phyloP scores from a whole-genome alignment of 1,284 basidiomycete genomes.

The Exobasidium rhododendri region DNA sequence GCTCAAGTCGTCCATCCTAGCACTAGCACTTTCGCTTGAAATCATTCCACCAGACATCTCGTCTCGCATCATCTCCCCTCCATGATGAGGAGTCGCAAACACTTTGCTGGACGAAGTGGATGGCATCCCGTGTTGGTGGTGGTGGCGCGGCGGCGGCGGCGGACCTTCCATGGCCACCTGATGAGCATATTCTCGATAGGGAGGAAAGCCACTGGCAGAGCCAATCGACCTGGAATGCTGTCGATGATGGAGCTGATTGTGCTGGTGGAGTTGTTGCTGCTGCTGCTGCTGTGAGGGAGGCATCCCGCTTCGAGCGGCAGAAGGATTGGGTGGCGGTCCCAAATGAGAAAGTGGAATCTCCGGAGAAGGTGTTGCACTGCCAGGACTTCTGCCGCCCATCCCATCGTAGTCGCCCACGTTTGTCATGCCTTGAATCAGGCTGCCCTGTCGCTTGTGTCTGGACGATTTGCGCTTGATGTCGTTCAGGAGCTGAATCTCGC shows the following conservation, averaged over 20 bases:
- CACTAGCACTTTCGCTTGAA: slow-evolving; percentile 7
- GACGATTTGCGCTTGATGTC: slow-evolving; percentile 49
- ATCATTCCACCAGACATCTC: background rate
- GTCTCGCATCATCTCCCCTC: background rate
- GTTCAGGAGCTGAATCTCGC: slow-evolving; percentile 38
- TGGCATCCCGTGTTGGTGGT: background rate
- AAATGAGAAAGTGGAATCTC: slow-evolving; percentile 29
- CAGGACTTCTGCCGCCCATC: slow-evolving; percentile 18
- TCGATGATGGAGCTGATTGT: too few relatives aligned
- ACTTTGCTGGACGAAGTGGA: background rate
- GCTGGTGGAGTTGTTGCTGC: background rate
- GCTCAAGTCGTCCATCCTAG: slow-evolving; percentile 39
- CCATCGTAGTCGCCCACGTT: slow-evolving; percentile 6
- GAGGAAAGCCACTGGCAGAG: background rate
- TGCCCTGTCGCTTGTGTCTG: slow-evolving; percentile 32
- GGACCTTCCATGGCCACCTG: background rate
- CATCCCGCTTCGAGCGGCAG: background rate
- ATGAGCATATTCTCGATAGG: background rate
- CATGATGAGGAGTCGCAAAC: background rate
- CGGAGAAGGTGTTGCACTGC: slow-evolving; percentile 31
- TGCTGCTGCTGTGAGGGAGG: background rate
- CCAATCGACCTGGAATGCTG: background rate
- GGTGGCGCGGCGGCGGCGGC: background rate
- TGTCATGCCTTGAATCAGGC: slow-evolving; percentile 19
- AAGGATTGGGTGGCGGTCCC: slow-evolving; percentile 2